A percentile compares a stretch with the other conserved stretches of the same genome.
Evolutionary conservation across 2,329 filamentous ascomycete genomes (phyloP).

Genomic region (Furcasterigmium sp.): DNA sequence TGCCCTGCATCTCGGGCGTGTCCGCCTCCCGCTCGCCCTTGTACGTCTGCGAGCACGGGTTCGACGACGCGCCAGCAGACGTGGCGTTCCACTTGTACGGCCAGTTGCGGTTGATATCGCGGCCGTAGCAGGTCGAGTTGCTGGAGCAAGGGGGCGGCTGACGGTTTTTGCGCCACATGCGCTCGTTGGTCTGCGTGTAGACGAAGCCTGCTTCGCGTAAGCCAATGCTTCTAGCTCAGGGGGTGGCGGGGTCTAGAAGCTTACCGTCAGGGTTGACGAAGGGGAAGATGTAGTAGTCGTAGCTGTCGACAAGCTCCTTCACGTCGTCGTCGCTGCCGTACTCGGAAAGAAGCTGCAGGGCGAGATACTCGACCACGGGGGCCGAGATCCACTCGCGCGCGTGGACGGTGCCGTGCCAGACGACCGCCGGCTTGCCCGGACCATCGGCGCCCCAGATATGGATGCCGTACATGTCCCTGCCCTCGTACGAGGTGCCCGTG

Average conservation of each 20-base stretch:
- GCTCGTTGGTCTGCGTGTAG: conserved; percentile 37
- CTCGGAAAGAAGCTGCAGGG: conserved; percentile 35
- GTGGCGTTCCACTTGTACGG: conserved; percentile 37
- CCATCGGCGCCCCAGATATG: conserved; percentile 40
- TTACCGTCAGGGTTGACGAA: conserved; percentile 41
- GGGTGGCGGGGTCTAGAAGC: too few relatives aligned
- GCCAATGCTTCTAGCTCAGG: too few relatives aligned
- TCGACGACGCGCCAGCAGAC: conserved; percentile 35
- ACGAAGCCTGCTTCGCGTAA: conserved; percentile 29
- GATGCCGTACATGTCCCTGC: conserved; percentile 51
- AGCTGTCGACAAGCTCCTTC: conserved; percentile 42
- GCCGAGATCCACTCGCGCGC: conserved; percentile 49
- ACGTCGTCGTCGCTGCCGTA: conserved; percentile 30
- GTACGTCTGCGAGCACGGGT: conserved; percentile 42
- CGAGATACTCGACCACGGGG: conserved; percentile 42
- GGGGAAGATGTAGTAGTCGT: conserved; percentile 51
- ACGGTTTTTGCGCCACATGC: conserved; percentile 48
- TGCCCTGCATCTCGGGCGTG: conserved; percentile 38
- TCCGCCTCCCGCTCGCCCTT: conserved; percentile 32
- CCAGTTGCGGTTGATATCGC: conserved; percentile 52
- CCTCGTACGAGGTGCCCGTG: conserved; percentile 37
- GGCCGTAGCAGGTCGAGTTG: conserved; percentile 34
- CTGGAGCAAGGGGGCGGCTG: conserved; percentile 23
- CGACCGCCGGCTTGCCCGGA: conserved; percentile 40
- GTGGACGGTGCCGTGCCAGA: conserved; percentile 48